Evolutionary conservation across 2,329 filamentous ascomycete genomes (phyloP).

Genomic region (Calycina herbarum): DNA sequence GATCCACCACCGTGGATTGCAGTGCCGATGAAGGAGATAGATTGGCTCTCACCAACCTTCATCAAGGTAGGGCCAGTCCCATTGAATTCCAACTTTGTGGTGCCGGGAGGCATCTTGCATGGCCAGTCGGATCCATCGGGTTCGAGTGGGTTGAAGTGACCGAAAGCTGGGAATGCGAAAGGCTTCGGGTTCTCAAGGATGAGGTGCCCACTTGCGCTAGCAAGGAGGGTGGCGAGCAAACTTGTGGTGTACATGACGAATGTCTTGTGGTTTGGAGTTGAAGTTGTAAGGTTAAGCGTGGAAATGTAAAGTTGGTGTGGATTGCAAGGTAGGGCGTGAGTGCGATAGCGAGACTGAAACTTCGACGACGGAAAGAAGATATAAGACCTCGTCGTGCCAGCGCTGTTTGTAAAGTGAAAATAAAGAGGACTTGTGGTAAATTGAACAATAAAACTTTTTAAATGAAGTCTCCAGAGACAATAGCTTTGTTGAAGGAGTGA

Average conservation of each 20-base stretch:
- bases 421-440: not conserved
- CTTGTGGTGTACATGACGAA: not conserved
- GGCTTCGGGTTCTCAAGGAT: not conserved
- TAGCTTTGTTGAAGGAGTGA: not conserved
- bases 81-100: slow-evolving; percentile 3
- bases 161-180: not conserved
- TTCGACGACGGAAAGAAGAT: not conserved
- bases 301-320: not conserved
- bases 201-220: not conserved
- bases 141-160: slow-evolving; percentile 2
- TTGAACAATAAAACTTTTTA: not conserved
- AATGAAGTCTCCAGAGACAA: not conserved
- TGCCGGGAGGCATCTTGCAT: slow-evolving; percentile 3
- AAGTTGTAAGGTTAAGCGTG: not conserved
- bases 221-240: not conserved
- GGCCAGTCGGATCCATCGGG: slow-evolving; percentile 7
- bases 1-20: slow-evolving; percentile 10
- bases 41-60: not conserved
- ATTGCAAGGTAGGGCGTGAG: not conserved
- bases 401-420: not conserved
- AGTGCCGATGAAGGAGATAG: not conserved
- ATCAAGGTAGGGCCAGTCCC: not conserved
- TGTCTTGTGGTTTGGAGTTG: not conserved
- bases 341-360: not conserved
- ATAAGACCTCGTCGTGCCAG: not conserved